These are phyloP conservation scores for Barnettozyma vustinii DNA, from an alignment of 805 yeast genomes.

Conservation along the genomic window DNA sequence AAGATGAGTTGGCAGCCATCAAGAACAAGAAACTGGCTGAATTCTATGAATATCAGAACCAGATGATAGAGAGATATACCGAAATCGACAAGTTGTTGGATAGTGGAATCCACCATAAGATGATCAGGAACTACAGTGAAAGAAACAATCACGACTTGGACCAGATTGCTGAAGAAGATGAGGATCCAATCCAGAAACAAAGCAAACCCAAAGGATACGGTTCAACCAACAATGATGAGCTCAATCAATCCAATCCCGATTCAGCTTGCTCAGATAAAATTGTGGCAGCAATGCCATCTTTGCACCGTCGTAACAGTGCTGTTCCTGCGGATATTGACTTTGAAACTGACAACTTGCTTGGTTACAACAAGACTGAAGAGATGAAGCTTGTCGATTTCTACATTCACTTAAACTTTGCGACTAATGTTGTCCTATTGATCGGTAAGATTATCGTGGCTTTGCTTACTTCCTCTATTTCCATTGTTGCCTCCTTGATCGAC, in stretches of 20 bases:
- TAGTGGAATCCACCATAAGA: conserved; percentile 60
- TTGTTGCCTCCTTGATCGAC: conserved; percentile 74
- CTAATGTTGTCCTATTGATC: conserved; percentile 51
- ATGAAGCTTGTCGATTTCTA: conserved; percentile 47
- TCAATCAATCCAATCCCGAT: background rate
- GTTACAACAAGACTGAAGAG: conserved; percentile 40
- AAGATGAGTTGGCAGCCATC: conserved; percentile 21
- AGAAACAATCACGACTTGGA: conserved; percentile 17
- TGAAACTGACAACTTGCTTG: conserved; percentile 53
- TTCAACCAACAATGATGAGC: background rate
- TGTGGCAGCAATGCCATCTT: background rate
- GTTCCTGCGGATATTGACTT: conserved; percentile 58
- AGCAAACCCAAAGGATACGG: background rate
- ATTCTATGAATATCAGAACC: conserved; percentile 58
- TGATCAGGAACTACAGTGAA: conserved; percentile 50
- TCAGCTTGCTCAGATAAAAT: background rate
- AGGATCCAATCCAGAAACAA: background rate
- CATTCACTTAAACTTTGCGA: conserved; percentile 55
- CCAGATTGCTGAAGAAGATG: background rate
- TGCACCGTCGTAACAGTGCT: conserved; percentile 28
- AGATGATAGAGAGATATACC: conserved; percentile 46
- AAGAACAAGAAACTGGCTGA: conserved; percentile 28
- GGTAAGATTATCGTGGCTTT: conserved; percentile 58
- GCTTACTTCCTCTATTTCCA: conserved; percentile 67
- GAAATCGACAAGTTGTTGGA: conserved; percentile 65